Evolutionary conservation across 306 rosid genomes (phyloP).

Genomic region (Quercus ilex): DNA sequence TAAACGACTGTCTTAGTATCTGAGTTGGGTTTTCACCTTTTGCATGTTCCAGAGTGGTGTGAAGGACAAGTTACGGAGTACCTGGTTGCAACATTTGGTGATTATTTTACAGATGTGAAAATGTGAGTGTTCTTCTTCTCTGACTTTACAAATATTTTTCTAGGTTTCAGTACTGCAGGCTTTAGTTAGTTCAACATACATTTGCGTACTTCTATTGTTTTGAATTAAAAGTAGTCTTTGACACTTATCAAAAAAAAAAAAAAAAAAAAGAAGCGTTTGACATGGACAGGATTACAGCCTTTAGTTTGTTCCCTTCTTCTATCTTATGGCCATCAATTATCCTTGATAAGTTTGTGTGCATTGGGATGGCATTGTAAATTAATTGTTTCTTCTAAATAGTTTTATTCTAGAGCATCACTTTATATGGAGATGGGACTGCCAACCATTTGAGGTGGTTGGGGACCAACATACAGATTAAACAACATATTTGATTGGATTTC

Average conservation of each 20-base stretch:
- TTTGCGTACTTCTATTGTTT: background rate
- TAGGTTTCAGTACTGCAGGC: slow-evolving; percentile 1
- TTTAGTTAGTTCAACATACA: background rate
- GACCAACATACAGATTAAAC: background rate
- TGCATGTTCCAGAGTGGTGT: slow-evolving; percentile 72
- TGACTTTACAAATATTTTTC: slow-evolving; percentile 8
- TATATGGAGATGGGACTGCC: background rate
- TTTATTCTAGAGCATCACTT: background rate
- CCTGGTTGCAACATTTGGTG: slow-evolving; percentile 94
- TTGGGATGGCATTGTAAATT: background rate
- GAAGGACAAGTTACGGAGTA: slow-evolving; percentile 91
- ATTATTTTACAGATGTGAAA: slow-evolving; percentile 89
- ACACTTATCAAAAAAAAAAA: no score
- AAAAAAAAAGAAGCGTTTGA: background rate
- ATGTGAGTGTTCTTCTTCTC: slow-evolving; percentile 51
- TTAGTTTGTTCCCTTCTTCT: background rate
- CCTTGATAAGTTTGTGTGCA: background rate
- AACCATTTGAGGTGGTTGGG: background rate
- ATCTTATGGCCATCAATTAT: background rate
- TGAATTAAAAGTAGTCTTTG: background rate
- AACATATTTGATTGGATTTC: background rate
- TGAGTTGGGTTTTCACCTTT: slow-evolving; percentile 14
- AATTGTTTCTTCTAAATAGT: background rate
- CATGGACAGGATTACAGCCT: background rate
- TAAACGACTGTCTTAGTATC: background rate